Evolutionary conservation across 2,329 filamentous ascomycete species (phyloP).

Genomic region (Diaporthe vaccinii): DNA sequence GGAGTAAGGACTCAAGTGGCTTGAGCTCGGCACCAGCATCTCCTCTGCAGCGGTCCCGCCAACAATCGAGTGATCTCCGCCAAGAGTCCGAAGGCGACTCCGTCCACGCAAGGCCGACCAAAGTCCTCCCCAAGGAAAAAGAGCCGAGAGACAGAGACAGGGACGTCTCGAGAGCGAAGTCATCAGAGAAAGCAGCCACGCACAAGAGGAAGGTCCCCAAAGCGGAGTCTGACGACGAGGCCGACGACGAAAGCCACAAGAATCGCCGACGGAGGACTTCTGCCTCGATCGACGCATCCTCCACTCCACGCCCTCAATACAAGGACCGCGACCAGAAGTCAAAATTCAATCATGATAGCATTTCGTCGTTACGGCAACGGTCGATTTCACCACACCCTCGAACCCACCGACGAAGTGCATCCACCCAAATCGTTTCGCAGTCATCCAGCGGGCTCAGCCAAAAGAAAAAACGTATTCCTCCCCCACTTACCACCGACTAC

Average conservation of each 20-base stretch:
- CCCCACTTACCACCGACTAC: conserved; percentile 74
- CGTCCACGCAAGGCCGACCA: conserved; percentile 59
- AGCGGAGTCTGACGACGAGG: conserved; percentile 70
- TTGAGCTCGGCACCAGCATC: conserved; percentile 72
- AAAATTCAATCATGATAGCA: conserved; percentile 51
- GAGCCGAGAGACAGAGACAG: conserved; percentile 35
- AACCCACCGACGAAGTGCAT: conserved; percentile 73
- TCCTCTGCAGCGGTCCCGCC: conserved; percentile 60
- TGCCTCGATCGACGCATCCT: conserved; percentile 52
- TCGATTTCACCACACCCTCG: conserved; percentile 73
- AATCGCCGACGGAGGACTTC: conserved; percentile 66
- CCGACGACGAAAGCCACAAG: conserved; percentile 66
- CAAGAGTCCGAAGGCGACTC: conserved; percentile 71
- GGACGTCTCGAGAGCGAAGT: conserved; percentile 49
- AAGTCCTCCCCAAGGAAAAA: conserved; percentile 59
- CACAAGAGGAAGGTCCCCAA: conserved; percentile 68
- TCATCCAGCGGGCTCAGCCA: conserved; percentile 67
- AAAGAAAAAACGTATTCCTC: conserved; percentile 74
- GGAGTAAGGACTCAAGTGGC: conserved; percentile 68
- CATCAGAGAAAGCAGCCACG: conserved; percentile 60
- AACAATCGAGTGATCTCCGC: conserved; percentile 53
- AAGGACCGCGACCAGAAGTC: conserved; percentile 49
- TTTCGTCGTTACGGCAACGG: conserved; percentile 53
- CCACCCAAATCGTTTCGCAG: conserved; percentile 71
- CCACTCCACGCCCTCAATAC: conserved; percentile 33